Conservation (phyloP, 2,329 filamentous ascomycete genomes). For the Cryphonectria naterciae region DNA sequence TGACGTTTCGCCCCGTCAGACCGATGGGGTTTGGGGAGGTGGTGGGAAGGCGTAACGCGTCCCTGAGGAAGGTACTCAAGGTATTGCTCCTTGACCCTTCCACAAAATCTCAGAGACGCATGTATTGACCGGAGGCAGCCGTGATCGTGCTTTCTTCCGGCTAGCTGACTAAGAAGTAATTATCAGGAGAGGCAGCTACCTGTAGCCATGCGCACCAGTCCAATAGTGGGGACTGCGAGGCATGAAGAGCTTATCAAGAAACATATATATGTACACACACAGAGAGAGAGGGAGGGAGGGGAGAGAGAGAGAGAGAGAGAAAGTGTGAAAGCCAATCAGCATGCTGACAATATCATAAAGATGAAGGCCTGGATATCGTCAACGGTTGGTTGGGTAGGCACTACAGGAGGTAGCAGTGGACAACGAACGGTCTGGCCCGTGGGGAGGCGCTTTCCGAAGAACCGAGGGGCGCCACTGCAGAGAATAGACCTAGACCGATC, state of each 20-base stretch:
- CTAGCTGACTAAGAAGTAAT: neutral
- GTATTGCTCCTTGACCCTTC: neutral
- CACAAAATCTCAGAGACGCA: neutral
- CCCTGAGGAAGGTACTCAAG: neutral
- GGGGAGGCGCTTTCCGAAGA: constrained; percentile 9
- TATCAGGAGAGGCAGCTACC: neutral
- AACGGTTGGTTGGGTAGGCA: neutral
- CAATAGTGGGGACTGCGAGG: neutral
- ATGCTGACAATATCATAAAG: neutral
- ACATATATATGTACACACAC: neutral
- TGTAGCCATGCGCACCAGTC: neutral
- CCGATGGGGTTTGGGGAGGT: neutral
- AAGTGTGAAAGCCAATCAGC: neutral
- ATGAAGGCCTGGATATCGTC: neutral
- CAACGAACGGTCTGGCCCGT: constrained; percentile 8
- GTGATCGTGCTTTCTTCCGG: neutral
- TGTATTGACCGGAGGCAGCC: neutral
- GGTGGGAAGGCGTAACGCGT: neutral
- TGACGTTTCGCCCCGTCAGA: neutral
- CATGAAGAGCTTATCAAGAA: neutral
- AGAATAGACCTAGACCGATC: constrained; percentile 2
- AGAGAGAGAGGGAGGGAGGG: neutral
- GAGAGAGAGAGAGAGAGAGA: neutral
- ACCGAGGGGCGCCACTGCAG: constrained; percentile 13
- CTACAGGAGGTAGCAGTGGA: neutral